Evolutionary conservation across 73 alveolate species (phyloP), one percentile per base, ranked within the genome.

Genomic region (Symbiodinium natans): DNA sequence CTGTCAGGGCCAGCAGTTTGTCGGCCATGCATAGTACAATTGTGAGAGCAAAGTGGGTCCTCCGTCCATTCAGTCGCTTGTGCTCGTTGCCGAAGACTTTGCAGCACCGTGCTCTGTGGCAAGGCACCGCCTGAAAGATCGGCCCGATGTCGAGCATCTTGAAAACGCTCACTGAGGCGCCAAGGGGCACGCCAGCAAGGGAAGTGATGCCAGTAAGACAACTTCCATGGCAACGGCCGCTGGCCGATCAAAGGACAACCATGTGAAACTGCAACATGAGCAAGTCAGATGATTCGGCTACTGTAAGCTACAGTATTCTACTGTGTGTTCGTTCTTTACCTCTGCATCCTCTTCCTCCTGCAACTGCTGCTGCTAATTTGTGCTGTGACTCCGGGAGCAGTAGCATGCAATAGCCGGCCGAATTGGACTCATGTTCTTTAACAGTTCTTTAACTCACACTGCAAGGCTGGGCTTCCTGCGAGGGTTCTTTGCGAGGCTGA

Each of bases 401-500:
- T n/a, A n/a, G n/a, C n/a, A n/a, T n/a, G n/a, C n/a, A n/a, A n/a
- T n/a, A n/a, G n/a, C n/a, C n/a, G n/a, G n/a, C n/a, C n/a, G n/a
- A n/a, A n/a, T n/a, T n/a, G n/a, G n/a, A n/a, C n/a, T n/a, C n/a
- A n/a, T n/a, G n/a, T n/a, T n/a, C n/a, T n/a, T 52, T 52, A 52
- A 52, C n/a, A 11, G 17, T 29, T 8, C 31, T 0, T 52, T 52
- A 52, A 52, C 59, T 46, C 17, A 21, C 9, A 21, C 9, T 13
- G 59, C n/a, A n/a, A n/a, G n/a, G n/a, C 42, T 23, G n/a, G 84
- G 84, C 31, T 25, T 23, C 84, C 17, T 9, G 27, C 59, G 9
- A 43, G 48, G 41, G 71, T 40, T 41, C 92, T 39, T 68, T 90
- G 97, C 33, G 97, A 90, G 2, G 97, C 97, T 7, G 97, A 90